A percentile compares a stretch with the other conserved stretches of the same genome.
Evolutionary conservation across 2,329 filamentous ascomycete species (phyloP).

Genomic region (Exutisphaerella laricina): DNA sequence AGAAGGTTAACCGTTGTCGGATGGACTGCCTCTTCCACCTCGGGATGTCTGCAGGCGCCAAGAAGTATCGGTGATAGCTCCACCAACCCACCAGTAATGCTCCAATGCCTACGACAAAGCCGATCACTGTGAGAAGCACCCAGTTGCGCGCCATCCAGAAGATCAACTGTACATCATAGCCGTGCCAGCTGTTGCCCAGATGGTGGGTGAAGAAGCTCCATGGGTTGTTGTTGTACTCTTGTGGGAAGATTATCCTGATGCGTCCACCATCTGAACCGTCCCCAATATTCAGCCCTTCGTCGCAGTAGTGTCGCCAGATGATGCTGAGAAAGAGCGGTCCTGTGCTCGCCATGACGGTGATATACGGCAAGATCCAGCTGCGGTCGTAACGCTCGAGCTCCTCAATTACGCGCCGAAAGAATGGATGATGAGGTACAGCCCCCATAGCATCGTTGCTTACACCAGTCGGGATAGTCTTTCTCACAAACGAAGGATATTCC

Average conservation of each 20-base stretch:
- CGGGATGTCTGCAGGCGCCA: slow-evolving; percentile 20
- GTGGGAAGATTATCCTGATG: slow-evolving; percentile 62
- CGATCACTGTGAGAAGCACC: slow-evolving; percentile 49
- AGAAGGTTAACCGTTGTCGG: slow-evolving; percentile 25
- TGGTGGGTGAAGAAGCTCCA: slow-evolving; percentile 70
- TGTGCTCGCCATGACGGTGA: slow-evolving; percentile 74
- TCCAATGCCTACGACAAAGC: slow-evolving; percentile 45
- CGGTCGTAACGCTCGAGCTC: slow-evolving; percentile 62
- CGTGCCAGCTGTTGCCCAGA: slow-evolving; percentile 61
- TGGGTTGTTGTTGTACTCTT: slow-evolving; percentile 61
- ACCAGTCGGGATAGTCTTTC: slow-evolving; percentile 67
- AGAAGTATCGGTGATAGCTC: slow-evolving; percentile 44
- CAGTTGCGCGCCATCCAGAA: slow-evolving; percentile 56
- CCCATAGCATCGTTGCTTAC: slow-evolving; percentile 81
- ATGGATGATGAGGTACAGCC: slow-evolving; percentile 64
- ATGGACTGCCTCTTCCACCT: slow-evolving; percentile 24
- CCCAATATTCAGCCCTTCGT: slow-evolving; percentile 41
- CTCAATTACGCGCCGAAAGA: slow-evolving; percentile 65
- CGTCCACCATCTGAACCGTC: slow-evolving; percentile 43
- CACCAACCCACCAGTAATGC: slow-evolving; percentile 47
- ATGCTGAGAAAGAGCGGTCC: slow-evolving; percentile 71
- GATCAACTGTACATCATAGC: slow-evolving; percentile 57
- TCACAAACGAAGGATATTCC: slow-evolving; percentile 64
- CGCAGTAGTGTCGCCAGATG: slow-evolving; percentile 68
- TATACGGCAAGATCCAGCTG: slow-evolving; percentile 65